These are phyloP conservation scores for Solanum rostratum DNA, from an alignment of 257 asterid species.

Conservation along the genomic window DNA sequence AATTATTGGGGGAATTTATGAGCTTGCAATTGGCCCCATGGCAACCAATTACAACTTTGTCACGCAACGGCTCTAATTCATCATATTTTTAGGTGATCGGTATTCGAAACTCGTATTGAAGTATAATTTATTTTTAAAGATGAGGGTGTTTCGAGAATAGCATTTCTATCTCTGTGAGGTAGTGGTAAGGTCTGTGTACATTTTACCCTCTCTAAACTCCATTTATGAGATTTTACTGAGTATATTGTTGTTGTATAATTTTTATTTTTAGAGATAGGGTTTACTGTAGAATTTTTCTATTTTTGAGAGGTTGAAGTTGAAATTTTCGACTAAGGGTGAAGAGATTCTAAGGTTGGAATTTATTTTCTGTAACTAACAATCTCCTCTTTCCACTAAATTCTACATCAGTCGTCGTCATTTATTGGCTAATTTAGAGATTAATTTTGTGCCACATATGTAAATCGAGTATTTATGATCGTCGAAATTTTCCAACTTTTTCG, in stretches of 20 bases:
- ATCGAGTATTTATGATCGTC: not conserved
- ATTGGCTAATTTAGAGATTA: not conserved
- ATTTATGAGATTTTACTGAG: no score
- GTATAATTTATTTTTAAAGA: no score
- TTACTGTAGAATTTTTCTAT: no score
- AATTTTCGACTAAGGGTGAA: no score
- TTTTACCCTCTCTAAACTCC: no score
- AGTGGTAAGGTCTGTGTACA: no score
- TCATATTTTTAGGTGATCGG: not conserved
- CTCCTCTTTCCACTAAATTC: not conserved
- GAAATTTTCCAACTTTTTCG: accelerated
- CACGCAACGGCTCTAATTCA: not conserved
- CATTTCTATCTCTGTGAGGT: no score
- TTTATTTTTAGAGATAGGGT: no score
- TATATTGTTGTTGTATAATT: no score
- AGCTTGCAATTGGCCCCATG: conserved; percentile 9
- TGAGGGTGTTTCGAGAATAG: accelerated
- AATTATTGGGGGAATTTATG: conserved; percentile 1
- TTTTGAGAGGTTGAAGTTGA: no score
- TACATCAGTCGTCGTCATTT: not conserved
- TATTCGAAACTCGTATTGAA: no score
- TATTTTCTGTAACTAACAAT: not conserved
- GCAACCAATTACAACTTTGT: not conserved
- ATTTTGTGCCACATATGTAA: no score
- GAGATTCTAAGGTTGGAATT: not conserved